These are phyloP conservation scores for Bipolaris victoriae DNA, from an alignment of 2,329 filamentous ascomycete genomes.

Conservation along the genomic window DNA sequence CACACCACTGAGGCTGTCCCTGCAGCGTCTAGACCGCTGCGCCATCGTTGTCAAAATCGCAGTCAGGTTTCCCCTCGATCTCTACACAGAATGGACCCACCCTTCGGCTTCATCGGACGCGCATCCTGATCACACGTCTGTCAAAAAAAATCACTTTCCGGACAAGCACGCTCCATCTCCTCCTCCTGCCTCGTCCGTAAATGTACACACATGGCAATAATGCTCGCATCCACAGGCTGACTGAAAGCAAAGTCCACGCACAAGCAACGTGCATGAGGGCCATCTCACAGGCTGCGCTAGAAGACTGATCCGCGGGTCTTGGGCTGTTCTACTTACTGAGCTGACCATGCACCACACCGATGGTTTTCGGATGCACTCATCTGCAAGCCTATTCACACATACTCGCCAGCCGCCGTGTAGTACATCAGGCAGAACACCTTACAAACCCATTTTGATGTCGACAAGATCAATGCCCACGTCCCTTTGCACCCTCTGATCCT, in stretches of 20 bases:
- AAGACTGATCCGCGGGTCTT: background rate
- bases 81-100: slow-evolving; percentile 8
- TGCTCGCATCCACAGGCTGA: too few species aligned
- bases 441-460: background rate
- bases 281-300: slow-evolving; percentile 7
- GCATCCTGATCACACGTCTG: slow-evolving; percentile 2
- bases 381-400: background rate
- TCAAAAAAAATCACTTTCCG: background rate
- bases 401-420: background rate
- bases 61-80: background rate
- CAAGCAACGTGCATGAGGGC: slow-evolving; percentile 1
- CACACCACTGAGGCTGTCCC: background rate
- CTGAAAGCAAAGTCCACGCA: background rate
- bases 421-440: background rate
- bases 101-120: background rate
- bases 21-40: slow-evolving; percentile 10
- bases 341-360: background rate
- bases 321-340: background rate
- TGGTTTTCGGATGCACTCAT: background rate
- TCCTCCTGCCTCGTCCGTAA: too few species aligned
- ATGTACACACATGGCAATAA: too few species aligned
- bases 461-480: too few species aligned
- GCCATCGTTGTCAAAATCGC: slow-evolving; percentile 6
- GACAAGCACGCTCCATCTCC: background rate
- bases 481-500: background rate